These are phyloP conservation scores for Solanum clarkiae DNA, from an alignment of 257 asterid species.

Conservation along the genomic window DNA sequence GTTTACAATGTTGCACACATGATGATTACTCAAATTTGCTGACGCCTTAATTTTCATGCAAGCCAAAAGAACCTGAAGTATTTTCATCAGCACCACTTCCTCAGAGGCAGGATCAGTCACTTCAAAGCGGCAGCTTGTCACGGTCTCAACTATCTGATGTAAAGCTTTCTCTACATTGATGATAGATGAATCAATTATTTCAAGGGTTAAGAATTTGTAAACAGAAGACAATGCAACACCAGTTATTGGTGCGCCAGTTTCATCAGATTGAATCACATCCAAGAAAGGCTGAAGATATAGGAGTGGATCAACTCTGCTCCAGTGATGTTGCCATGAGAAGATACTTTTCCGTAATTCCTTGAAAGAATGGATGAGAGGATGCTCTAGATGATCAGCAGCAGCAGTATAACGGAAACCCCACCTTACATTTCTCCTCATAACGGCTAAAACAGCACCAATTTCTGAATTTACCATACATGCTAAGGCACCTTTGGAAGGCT, in stretches of 20 bases:
- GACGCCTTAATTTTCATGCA: conserved; percentile 1
- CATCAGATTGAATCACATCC: conserved; percentile 6
- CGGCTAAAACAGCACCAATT: conserved; percentile 3
- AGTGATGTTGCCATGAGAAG: conserved; percentile 1
- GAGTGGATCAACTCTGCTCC: neutral
- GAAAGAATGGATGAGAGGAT: conserved; percentile 1
- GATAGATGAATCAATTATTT: conserved; percentile 1
- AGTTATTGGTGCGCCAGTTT: conserved; percentile 4
- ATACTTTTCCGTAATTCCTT: neutral
- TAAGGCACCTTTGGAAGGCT: neutral
- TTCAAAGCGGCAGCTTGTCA: conserved; percentile 6
- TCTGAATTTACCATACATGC: conserved; percentile 5
- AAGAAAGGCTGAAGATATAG: neutral
- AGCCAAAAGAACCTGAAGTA: conserved; percentile 1
- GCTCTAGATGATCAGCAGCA: neutral
- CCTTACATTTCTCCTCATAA: conserved; percentile 5
- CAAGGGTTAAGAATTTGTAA: conserved; percentile 3
- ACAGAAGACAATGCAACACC: conserved; percentile 5
- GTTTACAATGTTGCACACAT: conserved; percentile 2
- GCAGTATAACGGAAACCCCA: neutral
- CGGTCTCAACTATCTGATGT: conserved; percentile 1
- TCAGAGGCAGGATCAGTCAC: conserved; percentile 6
- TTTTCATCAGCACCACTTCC: conserved; percentile 5
- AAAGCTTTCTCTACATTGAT: neutral
- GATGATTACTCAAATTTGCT: neutral